Percentiles rank a stretch among this genome's conserved stretches.
Evolutionary conservation across 345 rosid species (phyloP).

Genomic region (Aethionema arabicum): DNA sequence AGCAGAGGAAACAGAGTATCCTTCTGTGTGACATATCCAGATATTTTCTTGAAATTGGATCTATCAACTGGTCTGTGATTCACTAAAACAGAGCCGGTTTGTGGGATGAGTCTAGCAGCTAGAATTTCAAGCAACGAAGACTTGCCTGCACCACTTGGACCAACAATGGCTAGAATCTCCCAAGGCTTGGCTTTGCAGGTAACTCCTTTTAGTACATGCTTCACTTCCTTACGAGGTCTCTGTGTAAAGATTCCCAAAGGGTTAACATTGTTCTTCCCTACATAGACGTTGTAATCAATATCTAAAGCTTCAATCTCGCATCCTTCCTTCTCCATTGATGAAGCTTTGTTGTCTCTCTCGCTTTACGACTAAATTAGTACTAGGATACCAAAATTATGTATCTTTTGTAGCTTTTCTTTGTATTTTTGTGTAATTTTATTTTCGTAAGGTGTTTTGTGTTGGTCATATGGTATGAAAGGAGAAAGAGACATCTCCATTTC

Average conservation of each 20-base stretch:
- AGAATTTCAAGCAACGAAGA: conserved; percentile 83
- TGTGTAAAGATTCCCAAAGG: conserved; percentile 36
- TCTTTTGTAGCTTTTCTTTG: conserved; percentile 19
- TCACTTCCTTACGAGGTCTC: conserved; percentile 31
- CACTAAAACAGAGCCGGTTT: conserved; percentile 59
- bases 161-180: conserved; percentile 91
- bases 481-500: conserved; percentile 30
- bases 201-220: conserved; percentile 68
- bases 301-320: conserved; percentile 82
- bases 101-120: conserved; percentile 62
- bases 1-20: conserved; percentile 90
- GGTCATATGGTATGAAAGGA: conserved; percentile 17
- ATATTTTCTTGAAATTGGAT: conserved; percentile 65
- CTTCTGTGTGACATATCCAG: conserved; percentile 85
- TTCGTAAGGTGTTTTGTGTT: conserved; percentile 9
- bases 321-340: conserved; percentile 76
- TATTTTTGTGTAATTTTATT: conserved; percentile 16
- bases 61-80: conserved; percentile 60
- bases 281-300: conserved; percentile 59
- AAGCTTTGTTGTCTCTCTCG: conserved; percentile 23
- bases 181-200: conserved; percentile 82
- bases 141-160: conserved; percentile 97
- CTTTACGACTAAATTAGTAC: conserved; percentile 15
- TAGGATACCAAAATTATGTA: not conserved
- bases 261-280: conserved; percentile 28